phyloP scores from a whole-genome alignment of 805 yeast genomes.

The Spathaspora boniae region DNA sequence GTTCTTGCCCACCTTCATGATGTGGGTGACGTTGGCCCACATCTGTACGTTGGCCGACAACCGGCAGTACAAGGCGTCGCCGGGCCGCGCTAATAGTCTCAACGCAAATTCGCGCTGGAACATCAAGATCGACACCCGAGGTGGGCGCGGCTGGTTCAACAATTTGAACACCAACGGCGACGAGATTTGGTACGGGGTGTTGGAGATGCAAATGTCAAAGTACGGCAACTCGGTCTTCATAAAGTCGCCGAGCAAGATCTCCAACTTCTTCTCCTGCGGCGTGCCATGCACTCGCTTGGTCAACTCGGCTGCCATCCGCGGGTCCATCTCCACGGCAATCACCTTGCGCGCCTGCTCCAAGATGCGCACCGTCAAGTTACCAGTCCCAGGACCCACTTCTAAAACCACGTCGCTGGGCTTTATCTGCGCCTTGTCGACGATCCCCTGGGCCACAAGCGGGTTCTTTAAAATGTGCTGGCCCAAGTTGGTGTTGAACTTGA shows the following conservation, averaged over 20 bases:
- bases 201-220: slow-evolving; percentile 93
- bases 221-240: slow-evolving; percentile 94
- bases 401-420: slow-evolving; percentile 89
- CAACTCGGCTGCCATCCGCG: slow-evolving; percentile 99
- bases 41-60: slow-evolving; percentile 95
- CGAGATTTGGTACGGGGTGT: slow-evolving; percentile 96
- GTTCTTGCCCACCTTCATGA: slow-evolving; percentile 96
- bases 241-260: slow-evolving; percentile 90
- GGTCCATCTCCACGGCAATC: slow-evolving; percentile 97
- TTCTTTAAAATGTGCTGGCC: slow-evolving; percentile 97
- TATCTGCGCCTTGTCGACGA: slow-evolving; percentile 92
- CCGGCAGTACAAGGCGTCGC: slow-evolving; percentile 90
- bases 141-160: slow-evolving; percentile 88
- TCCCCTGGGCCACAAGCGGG: slow-evolving; percentile 96
- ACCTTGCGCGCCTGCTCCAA: slow-evolving; percentile 90
- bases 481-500: slow-evolving; percentile 93
- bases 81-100: slow-evolving; percentile 91
- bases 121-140: slow-evolving; percentile 93
- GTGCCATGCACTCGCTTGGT: slow-evolving; percentile 97
- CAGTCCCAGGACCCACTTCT: slow-evolving; percentile 99
- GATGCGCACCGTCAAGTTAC: slow-evolving; percentile 90
- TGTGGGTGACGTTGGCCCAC: slow-evolving; percentile 99
- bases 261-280: slow-evolving; percentile 87
- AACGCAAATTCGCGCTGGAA: slow-evolving; percentile 96
- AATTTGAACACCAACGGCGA: slow-evolving; percentile 94